A percentile compares a stretch with the other conserved stretches of the same genome.
Conservation (phyloP, 2,329 filamentous ascomycete genomes). For the Fusarium temperatum region DNA sequence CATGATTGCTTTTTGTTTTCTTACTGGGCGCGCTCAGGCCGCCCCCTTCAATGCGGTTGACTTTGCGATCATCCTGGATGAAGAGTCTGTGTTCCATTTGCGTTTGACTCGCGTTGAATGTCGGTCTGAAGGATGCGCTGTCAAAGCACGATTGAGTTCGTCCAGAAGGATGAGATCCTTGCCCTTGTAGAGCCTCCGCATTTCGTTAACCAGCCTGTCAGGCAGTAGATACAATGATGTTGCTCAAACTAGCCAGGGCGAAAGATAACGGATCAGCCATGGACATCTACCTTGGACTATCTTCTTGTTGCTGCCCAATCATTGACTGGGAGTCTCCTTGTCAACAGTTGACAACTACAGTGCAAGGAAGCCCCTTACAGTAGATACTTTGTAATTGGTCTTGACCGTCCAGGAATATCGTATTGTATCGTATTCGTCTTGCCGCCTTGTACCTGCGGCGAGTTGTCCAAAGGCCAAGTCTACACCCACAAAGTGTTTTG, state of each 20-base stretch:
- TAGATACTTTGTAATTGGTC: neutral
- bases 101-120: conserved; percentile 23
- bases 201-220: neutral
- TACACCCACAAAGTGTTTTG: neutral
- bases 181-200: neutral
- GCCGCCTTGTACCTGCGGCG: too few relatives aligned
- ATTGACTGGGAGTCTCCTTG: neutral
- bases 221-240: neutral
- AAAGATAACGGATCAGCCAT: neutral
- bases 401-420: neutral
- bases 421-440: neutral
- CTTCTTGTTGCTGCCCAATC: neutral
- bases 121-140: conserved; percentile 19
- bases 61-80: neutral
- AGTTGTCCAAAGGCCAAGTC: neutral
- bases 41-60: conserved; percentile 1
- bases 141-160: neutral
- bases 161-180: neutral
- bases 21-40: conserved; percentile 27
- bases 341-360: neutral
- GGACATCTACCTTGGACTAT: neutral
- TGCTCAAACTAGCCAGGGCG: neutral
- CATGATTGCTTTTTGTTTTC: conserved; percentile 30
- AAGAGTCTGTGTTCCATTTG: neutral
- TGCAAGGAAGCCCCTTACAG: neutral